Evolutionary conservation across 169 alveolate species (phyloP), one percentile per base, ranked within the genome.

Genomic region (Neospora caninum): DNA sequence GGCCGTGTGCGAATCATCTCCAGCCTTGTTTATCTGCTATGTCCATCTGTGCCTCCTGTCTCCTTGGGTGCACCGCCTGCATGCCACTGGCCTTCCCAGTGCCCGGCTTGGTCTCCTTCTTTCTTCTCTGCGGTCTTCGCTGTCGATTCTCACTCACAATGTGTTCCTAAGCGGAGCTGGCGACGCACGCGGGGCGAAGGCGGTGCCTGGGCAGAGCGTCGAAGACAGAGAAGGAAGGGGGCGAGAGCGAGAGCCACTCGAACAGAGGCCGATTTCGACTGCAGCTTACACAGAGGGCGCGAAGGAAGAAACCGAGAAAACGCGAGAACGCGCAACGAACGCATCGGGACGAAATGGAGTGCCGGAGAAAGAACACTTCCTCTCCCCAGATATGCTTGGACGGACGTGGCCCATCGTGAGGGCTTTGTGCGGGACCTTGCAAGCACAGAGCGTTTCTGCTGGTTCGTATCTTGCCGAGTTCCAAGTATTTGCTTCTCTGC

Each of bases 331-430:
- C 13, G 13, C 13, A 49, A 49, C 13, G 58, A 13, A 49, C 58
- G 58, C 58, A 13, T 49, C 13, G 22, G 13, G 58, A 49, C 58
- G 58, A 49, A 49, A 49, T 13, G 58, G 58, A 49, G 13, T 7
- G 4, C 58, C 13, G 58, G 58, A 4, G 58, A 49, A 36, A 4
- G 43, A 82, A 36, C 58, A 82, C 25, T 82, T 82, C 38, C 53
- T 82, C 25, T 41, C 64, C n/a, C 41, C 89, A 42, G 89, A 82
- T 9, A 25, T 25, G 31, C 89, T 82, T 18, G 67, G 69, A 38
- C 58, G 89, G 67, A 82, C 89, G 64, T 82, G 89, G 89, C 89
- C 89, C 38, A 18, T 82, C 67, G 6, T 82, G 39, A 41, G 54
- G 69, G 89, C 89, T 42, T 29, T 82, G 38, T 22, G 38, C 41